These are phyloP conservation scores for Aegilops bicornis DNA, from an alignment of 176 grass and related monocot genomes.

Conservation along the genomic window DNA sequence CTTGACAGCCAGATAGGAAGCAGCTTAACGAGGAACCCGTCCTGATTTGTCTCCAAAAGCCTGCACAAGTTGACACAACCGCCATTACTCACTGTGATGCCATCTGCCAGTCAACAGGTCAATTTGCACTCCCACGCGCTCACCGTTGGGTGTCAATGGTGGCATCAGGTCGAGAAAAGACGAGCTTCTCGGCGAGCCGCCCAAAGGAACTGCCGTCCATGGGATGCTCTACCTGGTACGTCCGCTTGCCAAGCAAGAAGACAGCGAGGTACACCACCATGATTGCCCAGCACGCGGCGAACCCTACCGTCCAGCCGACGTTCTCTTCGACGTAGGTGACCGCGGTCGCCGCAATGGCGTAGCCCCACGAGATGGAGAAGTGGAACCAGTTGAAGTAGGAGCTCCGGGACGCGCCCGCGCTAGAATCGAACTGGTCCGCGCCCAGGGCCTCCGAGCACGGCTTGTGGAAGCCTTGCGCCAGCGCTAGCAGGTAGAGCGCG, in stretches of 20 bases:
- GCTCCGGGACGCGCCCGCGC: conserved; percentile 27
- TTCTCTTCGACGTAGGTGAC: conserved; percentile 68
- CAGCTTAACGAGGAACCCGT: conserved; percentile 24
- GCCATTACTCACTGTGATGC: neutral
- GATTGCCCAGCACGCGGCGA: conserved; percentile 47
- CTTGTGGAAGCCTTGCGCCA: conserved; percentile 70
- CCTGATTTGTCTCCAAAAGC: neutral
- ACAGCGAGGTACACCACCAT: conserved; percentile 37
- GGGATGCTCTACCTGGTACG: conserved; percentile 17
- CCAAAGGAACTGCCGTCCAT: neutral
- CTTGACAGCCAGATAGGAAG: conserved; percentile 43
- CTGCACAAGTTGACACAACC: neutral
- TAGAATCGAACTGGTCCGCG: conserved; percentile 61
- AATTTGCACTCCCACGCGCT: neutral
- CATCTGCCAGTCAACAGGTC: neutral
- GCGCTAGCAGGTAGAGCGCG: conserved; percentile 59
- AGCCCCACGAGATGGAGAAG: conserved; percentile 54
- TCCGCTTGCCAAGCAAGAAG: conserved; percentile 40
- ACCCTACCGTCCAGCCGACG: conserved; percentile 56
- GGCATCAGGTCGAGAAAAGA: neutral
- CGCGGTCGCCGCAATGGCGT: neutral
- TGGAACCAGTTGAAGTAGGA: conserved; percentile 85
- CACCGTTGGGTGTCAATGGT: neutral
- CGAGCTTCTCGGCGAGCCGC: neutral
- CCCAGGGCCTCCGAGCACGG: conserved; percentile 57